Conservation (phyloP, 2,329 filamentous ascomycete genomes). For the Xylaria sp. region DNA sequence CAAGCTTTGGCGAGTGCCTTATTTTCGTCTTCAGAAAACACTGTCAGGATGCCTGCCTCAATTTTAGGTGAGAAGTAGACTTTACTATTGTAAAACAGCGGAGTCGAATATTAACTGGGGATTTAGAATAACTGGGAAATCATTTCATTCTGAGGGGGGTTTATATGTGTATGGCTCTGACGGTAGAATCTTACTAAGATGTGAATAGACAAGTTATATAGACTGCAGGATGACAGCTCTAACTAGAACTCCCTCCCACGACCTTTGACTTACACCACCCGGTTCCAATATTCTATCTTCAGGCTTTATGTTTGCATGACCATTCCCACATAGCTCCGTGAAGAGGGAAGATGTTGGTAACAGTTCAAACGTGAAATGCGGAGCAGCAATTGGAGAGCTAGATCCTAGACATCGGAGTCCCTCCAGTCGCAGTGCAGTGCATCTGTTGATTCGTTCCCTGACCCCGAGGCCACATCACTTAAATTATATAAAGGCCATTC, state of each 20-base stretch:
- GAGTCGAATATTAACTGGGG: no score
- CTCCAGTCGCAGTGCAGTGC: background rate
- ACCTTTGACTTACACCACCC: background rate
- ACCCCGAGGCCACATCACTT: background rate
- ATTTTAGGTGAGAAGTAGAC: no score
- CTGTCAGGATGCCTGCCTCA: no score
- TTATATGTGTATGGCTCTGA: background rate
- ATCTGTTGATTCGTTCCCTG: background rate
- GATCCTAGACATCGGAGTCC: background rate
- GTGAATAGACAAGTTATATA: background rate
- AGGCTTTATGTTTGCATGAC: background rate
- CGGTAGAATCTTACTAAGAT: background rate
- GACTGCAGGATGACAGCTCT: background rate
- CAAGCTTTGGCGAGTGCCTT: no score
- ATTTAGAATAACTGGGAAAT: no score
- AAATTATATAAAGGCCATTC: constrained; percentile 1
- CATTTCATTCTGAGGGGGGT: background rate
- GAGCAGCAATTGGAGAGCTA: background rate
- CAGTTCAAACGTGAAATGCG: background rate
- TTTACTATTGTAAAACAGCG: no score
- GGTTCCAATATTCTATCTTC: background rate
- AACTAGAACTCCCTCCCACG: background rate
- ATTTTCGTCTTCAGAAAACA: no score
- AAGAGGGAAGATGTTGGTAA: no score
- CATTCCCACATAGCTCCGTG: background rate